Conservation (phyloP, 176 grass and related monocot species). For the Secale cereale region DNA sequence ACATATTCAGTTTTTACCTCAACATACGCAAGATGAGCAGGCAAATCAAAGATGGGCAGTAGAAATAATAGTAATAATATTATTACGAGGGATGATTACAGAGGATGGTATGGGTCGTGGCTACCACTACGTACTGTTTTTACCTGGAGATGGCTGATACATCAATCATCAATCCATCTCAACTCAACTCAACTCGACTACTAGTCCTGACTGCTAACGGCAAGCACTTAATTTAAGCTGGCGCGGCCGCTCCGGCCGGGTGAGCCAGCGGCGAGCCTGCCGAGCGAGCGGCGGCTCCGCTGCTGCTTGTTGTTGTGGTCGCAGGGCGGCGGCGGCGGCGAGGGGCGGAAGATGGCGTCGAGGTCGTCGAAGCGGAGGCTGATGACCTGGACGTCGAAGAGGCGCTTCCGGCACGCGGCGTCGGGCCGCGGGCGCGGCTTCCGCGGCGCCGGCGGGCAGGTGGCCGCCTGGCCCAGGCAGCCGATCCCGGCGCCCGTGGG, state of each 20-base stretch:
- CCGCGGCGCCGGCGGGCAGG: constrained; percentile 43
- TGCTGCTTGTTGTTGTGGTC: neutral
- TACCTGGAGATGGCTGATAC: no score
- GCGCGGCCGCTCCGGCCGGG: no score
- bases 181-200: no score
- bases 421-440: neutral
- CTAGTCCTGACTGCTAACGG: no score
- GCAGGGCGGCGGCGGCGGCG: neutral
- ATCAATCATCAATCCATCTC: no score
- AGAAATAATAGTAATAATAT: neutral
- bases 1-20: no score
- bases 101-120: neutral
- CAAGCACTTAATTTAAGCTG: neutral
- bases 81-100: neutral
- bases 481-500: constrained; percentile 9
- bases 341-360: constrained; percentile 20
- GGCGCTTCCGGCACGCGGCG: constrained; percentile 29
- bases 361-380: constrained; percentile 30
- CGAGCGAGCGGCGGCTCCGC: no score
- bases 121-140: no score
- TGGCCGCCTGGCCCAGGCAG: neutral
- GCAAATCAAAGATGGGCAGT: neutral
- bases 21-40: neutral
- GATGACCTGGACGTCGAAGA: constrained; percentile 1
- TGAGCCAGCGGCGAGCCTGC: no score